Evolutionary conservation across 441 rosid species (phyloP), one percentile per base, ranked within the genome.

Genomic region (Populus hybrid): DNA sequence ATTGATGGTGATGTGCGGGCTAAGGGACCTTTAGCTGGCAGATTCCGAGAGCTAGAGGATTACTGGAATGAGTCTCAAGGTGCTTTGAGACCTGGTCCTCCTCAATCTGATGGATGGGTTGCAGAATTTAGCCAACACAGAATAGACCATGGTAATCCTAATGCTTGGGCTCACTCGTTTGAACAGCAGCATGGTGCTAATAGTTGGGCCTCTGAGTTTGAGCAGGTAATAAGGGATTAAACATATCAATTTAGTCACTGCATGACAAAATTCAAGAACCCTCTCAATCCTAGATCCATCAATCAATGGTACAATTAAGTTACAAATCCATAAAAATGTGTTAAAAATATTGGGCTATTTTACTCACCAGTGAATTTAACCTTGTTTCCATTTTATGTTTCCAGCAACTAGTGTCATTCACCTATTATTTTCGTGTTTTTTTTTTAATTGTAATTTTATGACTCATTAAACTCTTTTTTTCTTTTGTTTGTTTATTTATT

Each of bases 31-130:
- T 34, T 87, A 53, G 91, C 96, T 74, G 91, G 94, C 83, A 88
- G 98, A 86, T 88, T 84, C 74, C 86, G 79, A 63, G 99, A 94
- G 86, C 82, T 94, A 84, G 98, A 92, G 76, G 92, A 84, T 81
- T 89, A 91, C 79, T 96, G 99, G 97, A 94, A 92, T 83, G 99
- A 96, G 89, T 94, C 98, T 32, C 99, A 94, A 89, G 92, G 93
- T 81, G 68, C 86, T 82, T 35, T 85, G 79, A 85, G 85, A 76
- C 91, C 90, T 71, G 89, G 84, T 82, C 81, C 89, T 69, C 94
- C 87, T 82, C 84, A 87, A 80, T 87, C 89, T 21, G 94, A 96
- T 81, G 86, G 89, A 81, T 96, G 98, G 98, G 86, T 87, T 63
- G 63, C 84, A 71, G 99, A 94, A 86, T 96, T 89, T 87, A 86